A percentile compares a stretch with the other conserved stretches of the same genome.
These are phyloP conservation scores for Mycosphaerella arachidis DNA, from an alignment of 2,329 filamentous ascomycete species.

Conservation along the genomic window DNA sequence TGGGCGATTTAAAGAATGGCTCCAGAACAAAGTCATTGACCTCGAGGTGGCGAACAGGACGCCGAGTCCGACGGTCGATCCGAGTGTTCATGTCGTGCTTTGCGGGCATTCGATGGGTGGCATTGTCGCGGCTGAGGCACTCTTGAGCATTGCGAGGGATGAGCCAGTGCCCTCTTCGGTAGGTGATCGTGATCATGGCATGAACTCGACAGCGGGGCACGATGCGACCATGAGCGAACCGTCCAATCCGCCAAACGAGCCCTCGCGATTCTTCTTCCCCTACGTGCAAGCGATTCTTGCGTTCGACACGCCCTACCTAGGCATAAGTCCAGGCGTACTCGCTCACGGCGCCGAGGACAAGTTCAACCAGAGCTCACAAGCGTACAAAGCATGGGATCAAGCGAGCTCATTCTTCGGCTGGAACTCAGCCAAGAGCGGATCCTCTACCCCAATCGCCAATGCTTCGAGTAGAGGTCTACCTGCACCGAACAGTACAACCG, in stretches of 20 bases:
- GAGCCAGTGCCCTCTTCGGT: constrained; percentile 43
- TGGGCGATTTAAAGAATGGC: constrained; percentile 70
- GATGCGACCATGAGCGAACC: constrained; percentile 5
- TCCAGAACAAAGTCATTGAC: constrained; percentile 89
- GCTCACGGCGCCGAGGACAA: constrained; percentile 82
- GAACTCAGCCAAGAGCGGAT: constrained; percentile 12
- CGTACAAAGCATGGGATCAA: constrained; percentile 63
- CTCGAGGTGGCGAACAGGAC: constrained; percentile 79
- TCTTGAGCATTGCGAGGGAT: constrained; percentile 69
- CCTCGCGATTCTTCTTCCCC: constrained; percentile 71
- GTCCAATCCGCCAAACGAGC: constrained; percentile 16
- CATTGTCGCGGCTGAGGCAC: constrained; percentile 86
- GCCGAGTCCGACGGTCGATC: constrained; percentile 78
- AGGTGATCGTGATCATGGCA: constrained; percentile 13
- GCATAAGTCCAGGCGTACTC: constrained; percentile 76
- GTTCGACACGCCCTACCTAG: constrained; percentile 70
- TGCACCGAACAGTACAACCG: constrained; percentile 17
- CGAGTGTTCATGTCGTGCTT: constrained; percentile 75
- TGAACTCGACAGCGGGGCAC: constrained; percentile 14
- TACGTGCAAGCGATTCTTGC: constrained; percentile 72
- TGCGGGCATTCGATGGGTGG: constrained; percentile 87
- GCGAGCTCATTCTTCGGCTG: constrained; percentile 56
- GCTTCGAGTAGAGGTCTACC: constrained; percentile 31
- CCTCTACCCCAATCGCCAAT: constrained; percentile 22
- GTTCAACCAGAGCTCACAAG: constrained; percentile 67